phyloP scores from a whole-genome alignment of 139 green algal genomes.

The Coelastrella sp. region DNA sequence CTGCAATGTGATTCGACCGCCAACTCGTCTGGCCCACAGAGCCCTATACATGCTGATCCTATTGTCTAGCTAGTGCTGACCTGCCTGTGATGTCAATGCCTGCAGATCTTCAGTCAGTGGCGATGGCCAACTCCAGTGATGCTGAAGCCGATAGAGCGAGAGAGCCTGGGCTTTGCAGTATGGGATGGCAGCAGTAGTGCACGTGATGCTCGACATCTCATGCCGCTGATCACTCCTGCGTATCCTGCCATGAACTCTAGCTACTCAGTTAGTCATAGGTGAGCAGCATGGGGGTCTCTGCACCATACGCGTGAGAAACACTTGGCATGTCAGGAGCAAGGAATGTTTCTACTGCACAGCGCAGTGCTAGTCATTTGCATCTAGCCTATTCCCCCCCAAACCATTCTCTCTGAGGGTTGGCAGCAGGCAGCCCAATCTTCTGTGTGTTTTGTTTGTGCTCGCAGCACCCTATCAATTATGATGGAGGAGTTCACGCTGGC shows the following conservation, averaged over 20 bases:
- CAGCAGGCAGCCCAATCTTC: background rate
- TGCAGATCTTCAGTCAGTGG: conserved; percentile 82
- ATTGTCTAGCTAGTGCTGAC: too few relatives aligned
- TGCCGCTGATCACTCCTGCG: conserved; percentile 98
- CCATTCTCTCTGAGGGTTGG: background rate
- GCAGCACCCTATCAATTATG: conserved; percentile 76
- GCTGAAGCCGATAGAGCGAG: conserved; percentile 81
- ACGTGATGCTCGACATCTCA: conserved; percentile 85
- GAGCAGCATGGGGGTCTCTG: background rate
- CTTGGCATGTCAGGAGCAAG: too few relatives aligned
- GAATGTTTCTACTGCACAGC: too few relatives aligned
- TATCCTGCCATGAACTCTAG: conserved; percentile 97
- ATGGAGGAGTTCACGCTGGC: conserved; percentile 73
- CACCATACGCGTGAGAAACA: background rate
- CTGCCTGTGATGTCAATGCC: background rate
- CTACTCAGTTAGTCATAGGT: conserved; percentile 93
- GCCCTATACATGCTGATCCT: too few relatives aligned
- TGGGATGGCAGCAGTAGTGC: conserved; percentile 90
- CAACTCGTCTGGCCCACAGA: too few relatives aligned
- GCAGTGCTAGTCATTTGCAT: too few relatives aligned
- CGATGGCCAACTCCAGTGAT: conserved; percentile 89
- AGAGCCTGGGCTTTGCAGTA: conserved; percentile 61
- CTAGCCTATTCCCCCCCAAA: too few relatives aligned
- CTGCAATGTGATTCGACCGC: too few relatives aligned
- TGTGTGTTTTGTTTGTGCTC: background rate